Evolutionary conservation across 257 asterid species (phyloP), one percentile per base, ranked within the genome.

Genomic region (Solanum ossicruentum): DNA sequence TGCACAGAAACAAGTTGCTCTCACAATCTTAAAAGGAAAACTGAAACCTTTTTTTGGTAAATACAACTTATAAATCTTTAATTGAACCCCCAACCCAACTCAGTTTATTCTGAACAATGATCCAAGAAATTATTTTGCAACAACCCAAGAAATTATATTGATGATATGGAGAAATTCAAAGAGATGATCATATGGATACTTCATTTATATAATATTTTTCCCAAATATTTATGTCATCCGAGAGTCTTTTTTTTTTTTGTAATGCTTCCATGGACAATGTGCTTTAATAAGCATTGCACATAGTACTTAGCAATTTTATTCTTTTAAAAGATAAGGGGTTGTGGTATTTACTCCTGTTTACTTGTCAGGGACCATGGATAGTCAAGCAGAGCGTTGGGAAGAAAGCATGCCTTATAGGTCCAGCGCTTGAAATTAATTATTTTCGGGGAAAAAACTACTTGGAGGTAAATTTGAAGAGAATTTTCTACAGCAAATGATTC

Each of bases 311-410:
- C 11, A 52, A 78, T 15, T 78, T 52, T 52, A 26, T 78, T 47
- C 16, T 39, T 58, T 43, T 47, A 16, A 32, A 61, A 32, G 82
- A 63, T 58, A 18, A 69, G 52, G 55, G 21, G 23, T 36, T 32
- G 69, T 58, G 51, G 15, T 39, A 6, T 8, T 7, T 39, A 26
- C 20, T 66, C 28, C 83, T 80, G 39, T 56, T 85, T 84, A n/a
- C 88, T 86, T 84, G 66, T 51, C 91, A 96, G 99, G 99, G 99
- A 86, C 92, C 98, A 63, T 95, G 98, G 98, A 95, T 97, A 28
- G 99, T 95, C 66, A 97, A 92, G 92, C 99, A 97, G 86, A 94
- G 98, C 49, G 98, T 97, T 54, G 98, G 99, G 39, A 92, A 92
- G 88, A 97, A 94, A 84, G 93, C 98, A 72, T 92, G 98, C 85